These are phyloP conservation scores for Friedmanniomyces simplex DNA, from an alignment of 495 filamentous ascomycete genomes.

Conservation along the genomic window DNA sequence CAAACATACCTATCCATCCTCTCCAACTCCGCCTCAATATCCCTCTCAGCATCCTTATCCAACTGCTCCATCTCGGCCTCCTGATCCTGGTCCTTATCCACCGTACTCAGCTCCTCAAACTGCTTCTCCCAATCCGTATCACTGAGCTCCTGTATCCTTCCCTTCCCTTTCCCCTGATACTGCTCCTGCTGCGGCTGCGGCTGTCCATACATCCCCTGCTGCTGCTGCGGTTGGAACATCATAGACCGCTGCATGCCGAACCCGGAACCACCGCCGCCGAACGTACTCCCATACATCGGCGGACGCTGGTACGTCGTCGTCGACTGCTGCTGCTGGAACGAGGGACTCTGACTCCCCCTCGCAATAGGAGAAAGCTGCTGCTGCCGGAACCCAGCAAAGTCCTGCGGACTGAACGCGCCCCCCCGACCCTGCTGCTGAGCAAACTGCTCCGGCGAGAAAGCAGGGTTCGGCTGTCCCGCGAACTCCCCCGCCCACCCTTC, in stretches of 20 bases:
- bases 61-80: slow-evolving; percentile 40
- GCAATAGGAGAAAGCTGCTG: slow-evolving; percentile 5
- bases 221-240: slow-evolving; percentile 30
- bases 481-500: slow-evolving; percentile 50
- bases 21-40: slow-evolving; percentile 82
- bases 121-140: slow-evolving; percentile 93
- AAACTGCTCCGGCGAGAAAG: slow-evolving; percentile 56
- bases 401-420: slow-evolving; percentile 58
- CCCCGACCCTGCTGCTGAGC: neutral
- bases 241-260: slow-evolving; percentile 32
- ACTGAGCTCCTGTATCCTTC: slow-evolving; percentile 82
- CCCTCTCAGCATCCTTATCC: slow-evolving; percentile 62
- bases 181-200: slow-evolving; percentile 48
- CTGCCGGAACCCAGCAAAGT: slow-evolving; percentile 44
- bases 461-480: slow-evolving; percentile 49
- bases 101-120: slow-evolving; percentile 77
- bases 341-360: slow-evolving; percentile 22
- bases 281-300: slow-evolving; percentile 47
- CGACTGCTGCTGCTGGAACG: slow-evolving; percentile 38
- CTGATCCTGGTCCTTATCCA: slow-evolving; percentile 35
- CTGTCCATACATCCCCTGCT: slow-evolving; percentile 34
- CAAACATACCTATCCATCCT: slow-evolving; percentile 75
- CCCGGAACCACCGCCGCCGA: slow-evolving; percentile 34
- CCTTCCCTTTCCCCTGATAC: slow-evolving; percentile 67
- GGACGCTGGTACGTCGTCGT: slow-evolving; percentile 46